A percentile compares a stretch with the other conserved stretches of the same genome.
phyloP scores from a whole-genome alignment of 305 asterid genomes.

The Fraxinus sp. region DNA sequence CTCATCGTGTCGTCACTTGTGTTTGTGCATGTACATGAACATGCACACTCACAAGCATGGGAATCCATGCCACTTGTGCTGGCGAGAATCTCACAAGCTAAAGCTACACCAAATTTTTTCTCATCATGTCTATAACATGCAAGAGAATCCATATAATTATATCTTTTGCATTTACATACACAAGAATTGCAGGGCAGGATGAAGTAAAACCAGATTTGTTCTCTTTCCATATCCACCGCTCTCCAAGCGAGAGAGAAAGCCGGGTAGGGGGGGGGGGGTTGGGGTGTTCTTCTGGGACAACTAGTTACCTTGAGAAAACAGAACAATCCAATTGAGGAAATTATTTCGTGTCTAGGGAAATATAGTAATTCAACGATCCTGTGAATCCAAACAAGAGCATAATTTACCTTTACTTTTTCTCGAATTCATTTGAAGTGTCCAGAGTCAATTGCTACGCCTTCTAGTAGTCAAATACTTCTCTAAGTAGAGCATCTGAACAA shows the following conservation, averaged over 20 bases:
- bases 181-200: neutral
- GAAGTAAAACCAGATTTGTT: neutral
- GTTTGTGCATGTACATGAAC: neutral
- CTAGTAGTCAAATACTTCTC: neutral
- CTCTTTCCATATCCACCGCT: neutral
- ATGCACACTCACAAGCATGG: neutral
- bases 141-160: neutral
- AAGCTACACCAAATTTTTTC: neutral
- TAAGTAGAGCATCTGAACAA: neutral
- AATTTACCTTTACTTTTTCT: neutral
- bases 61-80: neutral
- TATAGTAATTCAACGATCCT: neutral
- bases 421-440: neutral
- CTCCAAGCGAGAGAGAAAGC: neutral
- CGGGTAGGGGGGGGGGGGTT: neutral
- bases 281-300: neutral
- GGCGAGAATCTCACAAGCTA: neutral
- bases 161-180: neutral
- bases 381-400: neutral
- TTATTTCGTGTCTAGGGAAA: neutral
- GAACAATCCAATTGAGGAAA: neutral
- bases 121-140: neutral
- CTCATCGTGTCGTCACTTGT: neutral
- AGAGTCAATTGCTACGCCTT: neutral
- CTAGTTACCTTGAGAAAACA: neutral